Evolutionary conservation across 176 grass and related monocot species (phyloP).

Genomic region (Pharus latifolius): DNA sequence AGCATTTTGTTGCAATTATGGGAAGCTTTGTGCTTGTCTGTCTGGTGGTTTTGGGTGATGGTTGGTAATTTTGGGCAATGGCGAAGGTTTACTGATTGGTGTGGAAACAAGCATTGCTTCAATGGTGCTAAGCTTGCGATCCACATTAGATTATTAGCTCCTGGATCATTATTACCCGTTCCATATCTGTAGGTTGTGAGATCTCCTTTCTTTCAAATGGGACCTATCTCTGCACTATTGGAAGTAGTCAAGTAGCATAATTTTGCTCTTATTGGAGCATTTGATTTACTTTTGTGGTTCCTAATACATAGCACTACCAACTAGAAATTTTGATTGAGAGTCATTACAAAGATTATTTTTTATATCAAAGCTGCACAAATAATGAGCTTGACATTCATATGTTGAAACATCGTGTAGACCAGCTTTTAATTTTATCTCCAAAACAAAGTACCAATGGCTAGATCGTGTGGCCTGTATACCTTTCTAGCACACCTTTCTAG

Average conservation of each 20-base stretch:
- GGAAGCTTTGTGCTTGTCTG: background rate
- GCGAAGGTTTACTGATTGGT: background rate
- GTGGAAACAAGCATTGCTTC: background rate
- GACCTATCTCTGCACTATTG: too few relatives aligned
- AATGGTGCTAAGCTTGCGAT: background rate
- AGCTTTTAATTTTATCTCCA: background rate
- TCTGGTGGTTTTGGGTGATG: background rate
- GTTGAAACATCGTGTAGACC: background rate
- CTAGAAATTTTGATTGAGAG: background rate
- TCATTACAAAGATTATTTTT: background rate
- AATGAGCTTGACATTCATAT: background rate
- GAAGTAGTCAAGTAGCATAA: background rate
- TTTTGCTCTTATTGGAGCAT: background rate
- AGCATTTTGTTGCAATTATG: background rate
- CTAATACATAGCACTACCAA: background rate
- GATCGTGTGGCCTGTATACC: background rate
- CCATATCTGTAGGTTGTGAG: too few relatives aligned
- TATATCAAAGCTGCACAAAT: background rate
- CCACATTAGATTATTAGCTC: background rate
- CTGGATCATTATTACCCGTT: too few relatives aligned
- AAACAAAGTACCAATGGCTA: background rate
- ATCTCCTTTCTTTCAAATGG: too few relatives aligned
- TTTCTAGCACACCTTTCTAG: background rate
- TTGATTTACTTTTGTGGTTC: background rate
- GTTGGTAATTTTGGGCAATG: background rate